phyloP scores from a whole-genome alignment of 2,329 filamentous ascomycete species.

The Fusarium poae region DNA sequence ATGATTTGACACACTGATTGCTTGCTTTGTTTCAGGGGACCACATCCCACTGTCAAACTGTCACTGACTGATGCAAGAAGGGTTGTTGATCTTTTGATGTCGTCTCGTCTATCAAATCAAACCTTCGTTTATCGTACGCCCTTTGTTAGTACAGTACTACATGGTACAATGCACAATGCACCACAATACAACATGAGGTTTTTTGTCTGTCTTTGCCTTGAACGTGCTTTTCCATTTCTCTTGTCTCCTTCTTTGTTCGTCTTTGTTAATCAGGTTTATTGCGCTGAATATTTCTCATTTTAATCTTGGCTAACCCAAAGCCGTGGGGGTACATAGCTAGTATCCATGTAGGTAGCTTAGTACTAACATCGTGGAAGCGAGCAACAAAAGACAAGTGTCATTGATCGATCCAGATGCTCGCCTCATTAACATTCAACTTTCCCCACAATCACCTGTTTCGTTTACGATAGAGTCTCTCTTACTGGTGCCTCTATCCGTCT shows the following conservation, averaged over 20 bases:
- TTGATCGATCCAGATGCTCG: conserved; percentile 25
- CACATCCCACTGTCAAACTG: background rate
- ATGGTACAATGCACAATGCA: conserved; percentile 28
- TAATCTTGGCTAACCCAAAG: conserved; percentile 30
- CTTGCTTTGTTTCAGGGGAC: conserved; percentile 39
- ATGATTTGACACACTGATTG: conserved; percentile 33
- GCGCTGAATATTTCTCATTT: conserved; percentile 15
- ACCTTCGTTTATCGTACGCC: conserved; percentile 32
- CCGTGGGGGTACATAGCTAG: conserved; percentile 39
- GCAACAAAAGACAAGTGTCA: conserved; percentile 6
- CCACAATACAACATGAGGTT: conserved; percentile 25
- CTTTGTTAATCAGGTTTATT: conserved; percentile 12
- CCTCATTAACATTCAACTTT: conserved; percentile 29
- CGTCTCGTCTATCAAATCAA: conserved; percentile 25
- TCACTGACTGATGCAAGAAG: conserved; percentile 31
- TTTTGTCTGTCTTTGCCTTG: conserved; percentile 25
- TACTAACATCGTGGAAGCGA: background rate
- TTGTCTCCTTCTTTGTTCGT: conserved; percentile 24
- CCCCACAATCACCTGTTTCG: conserved; percentile 43
- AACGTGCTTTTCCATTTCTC: background rate
- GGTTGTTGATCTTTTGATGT: conserved; percentile 33
- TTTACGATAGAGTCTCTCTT: conserved; percentile 16
- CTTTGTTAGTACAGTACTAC: conserved; percentile 35
- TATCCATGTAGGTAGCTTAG: background rate
- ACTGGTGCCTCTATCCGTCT: conserved; percentile 30